phyloP scores from a whole-genome alignment of 495 filamentous ascomycete genomes.

The Penicillium lagena region DNA sequence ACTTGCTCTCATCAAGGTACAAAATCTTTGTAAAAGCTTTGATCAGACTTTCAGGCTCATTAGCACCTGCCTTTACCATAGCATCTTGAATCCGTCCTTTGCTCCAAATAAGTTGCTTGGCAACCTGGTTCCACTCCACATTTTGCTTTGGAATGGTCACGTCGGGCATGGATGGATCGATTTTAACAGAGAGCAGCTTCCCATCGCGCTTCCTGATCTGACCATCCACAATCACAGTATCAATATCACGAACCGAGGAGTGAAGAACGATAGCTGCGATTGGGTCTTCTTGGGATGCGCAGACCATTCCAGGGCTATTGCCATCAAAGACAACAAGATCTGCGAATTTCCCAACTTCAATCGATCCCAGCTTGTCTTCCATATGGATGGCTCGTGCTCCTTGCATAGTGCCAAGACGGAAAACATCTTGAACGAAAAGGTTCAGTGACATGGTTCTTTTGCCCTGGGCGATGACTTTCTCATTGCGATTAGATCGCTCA shows the following conservation, averaged over 20 bases:
- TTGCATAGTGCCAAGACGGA: slow-evolving; percentile 42
- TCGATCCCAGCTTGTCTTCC: slow-evolving; percentile 35
- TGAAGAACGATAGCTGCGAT: slow-evolving; percentile 42
- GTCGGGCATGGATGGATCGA: neutral
- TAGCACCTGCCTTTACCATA: too few relatives aligned
- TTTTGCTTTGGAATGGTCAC: too few relatives aligned
- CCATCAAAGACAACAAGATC: slow-evolving; percentile 42
- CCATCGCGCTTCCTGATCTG: slow-evolving; percentile 30
- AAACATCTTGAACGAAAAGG: slow-evolving; percentile 36
- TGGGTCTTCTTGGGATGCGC: slow-evolving; percentile 33
- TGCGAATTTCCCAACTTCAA: slow-evolving; percentile 38
- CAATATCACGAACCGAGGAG: slow-evolving; percentile 34
- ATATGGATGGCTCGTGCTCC: slow-evolving; percentile 40
- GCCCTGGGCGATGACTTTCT: slow-evolving; percentile 16
- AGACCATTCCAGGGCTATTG: slow-evolving; percentile 34
- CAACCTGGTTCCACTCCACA: too few relatives aligned
- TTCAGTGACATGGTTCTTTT: slow-evolving; percentile 22
- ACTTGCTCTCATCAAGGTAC: too few relatives aligned
- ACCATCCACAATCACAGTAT: slow-evolving; percentile 44
- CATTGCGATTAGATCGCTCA: slow-evolving; percentile 23
- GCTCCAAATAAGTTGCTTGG: too few relatives aligned
- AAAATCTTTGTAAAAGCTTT: too few relatives aligned
- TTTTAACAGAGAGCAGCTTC: slow-evolving; percentile 13
- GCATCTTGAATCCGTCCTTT: too few relatives aligned
- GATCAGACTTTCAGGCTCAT: too few relatives aligned